These are phyloP conservation scores for Amaranthus palmeri DNA, from an alignment of 148 eudicot species.

Conservation along the genomic window DNA sequence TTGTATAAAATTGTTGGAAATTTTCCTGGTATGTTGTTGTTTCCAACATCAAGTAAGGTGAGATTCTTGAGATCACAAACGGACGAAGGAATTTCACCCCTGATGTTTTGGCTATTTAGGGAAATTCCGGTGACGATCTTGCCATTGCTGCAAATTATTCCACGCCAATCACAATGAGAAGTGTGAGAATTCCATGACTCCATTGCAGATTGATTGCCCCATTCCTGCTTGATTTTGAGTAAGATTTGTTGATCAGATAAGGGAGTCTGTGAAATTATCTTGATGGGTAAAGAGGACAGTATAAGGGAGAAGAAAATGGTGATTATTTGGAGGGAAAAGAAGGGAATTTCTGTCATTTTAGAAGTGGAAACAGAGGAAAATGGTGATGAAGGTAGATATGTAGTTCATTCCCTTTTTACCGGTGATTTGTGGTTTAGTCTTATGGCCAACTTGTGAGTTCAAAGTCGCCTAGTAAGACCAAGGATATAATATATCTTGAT, in stretches of 20 bases:
- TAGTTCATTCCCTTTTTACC: no score
- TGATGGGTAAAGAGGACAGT: conserved; percentile 35
- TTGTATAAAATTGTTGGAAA: conserved; percentile 46
- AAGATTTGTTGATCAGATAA: conserved; percentile 38
- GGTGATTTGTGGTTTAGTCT: no score
- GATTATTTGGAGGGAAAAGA: background rate
- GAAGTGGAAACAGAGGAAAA: conserved; percentile 32
- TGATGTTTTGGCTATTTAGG: conserved; percentile 15
- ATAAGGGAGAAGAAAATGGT: conserved; percentile 14
- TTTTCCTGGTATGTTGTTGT: conserved; percentile 37
- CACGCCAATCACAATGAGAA: conserved; percentile 59
- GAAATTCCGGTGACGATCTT: conserved; percentile 37
- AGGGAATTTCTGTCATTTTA: conserved; percentile 31
- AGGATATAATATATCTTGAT: no score
- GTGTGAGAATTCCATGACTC: conserved; percentile 46
- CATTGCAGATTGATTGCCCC: conserved; percentile 36
- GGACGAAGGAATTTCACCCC: conserved; percentile 34
- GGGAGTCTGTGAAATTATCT: conserved; percentile 45
- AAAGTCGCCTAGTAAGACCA: no score
- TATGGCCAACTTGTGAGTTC: no score
- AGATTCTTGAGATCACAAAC: conserved; percentile 52
- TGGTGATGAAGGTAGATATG: no score
- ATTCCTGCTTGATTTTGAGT: conserved; percentile 41
- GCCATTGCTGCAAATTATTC: conserved; percentile 33
- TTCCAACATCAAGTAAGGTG: conserved; percentile 34